These are phyloP conservation scores for Penicillium digitatum DNA, from an alignment of 2,329 filamentous ascomycete species.

Conservation along the genomic window DNA sequence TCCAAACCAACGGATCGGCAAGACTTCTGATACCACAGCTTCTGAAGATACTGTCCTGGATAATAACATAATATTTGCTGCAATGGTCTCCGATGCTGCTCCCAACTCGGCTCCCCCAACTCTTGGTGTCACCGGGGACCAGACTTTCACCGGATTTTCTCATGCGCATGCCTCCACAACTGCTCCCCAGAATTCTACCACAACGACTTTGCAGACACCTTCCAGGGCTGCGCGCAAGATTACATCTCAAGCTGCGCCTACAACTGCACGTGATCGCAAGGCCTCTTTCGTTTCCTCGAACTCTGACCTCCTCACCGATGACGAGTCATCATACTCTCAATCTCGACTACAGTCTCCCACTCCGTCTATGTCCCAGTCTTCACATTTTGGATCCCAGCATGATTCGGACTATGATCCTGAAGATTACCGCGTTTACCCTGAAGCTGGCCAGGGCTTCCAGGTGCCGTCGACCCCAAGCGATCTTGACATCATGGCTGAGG, in stretches of 20 bases:
- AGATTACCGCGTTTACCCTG: constrained; percentile 60
- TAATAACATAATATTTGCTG: not conserved
- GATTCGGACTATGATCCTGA: constrained; percentile 48
- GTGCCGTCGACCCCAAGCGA: constrained; percentile 57
- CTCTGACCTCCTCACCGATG: constrained; percentile 2
- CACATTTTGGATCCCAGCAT: constrained; percentile 22
- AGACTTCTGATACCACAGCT: not conserved
- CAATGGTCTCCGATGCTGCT: not conserved
- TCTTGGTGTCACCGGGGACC: not conserved
- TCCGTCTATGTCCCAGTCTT: constrained; percentile 27
- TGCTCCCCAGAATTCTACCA: not conserved
- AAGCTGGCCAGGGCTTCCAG: constrained; percentile 58
- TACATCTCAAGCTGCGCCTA: not conserved
- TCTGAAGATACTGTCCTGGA: not conserved
- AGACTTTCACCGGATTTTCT: not conserved
- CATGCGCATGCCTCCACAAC: not conserved
- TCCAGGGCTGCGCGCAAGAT: not conserved
- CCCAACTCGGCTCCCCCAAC: not conserved
- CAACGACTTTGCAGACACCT: not conserved
- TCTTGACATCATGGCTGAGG: constrained; percentile 60
- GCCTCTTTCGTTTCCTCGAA: not conserved
- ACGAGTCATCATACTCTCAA: constrained; percentile 1
- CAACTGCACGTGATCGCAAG: constrained; percentile 1
- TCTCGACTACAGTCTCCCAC: not conserved
- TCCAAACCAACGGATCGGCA: not conserved